Evolutionary conservation across 2,329 filamentous ascomycete genomes (phyloP), one percentile per base, ranked within the genome.

Genomic region (Parastagonospora nodorum): DNA sequence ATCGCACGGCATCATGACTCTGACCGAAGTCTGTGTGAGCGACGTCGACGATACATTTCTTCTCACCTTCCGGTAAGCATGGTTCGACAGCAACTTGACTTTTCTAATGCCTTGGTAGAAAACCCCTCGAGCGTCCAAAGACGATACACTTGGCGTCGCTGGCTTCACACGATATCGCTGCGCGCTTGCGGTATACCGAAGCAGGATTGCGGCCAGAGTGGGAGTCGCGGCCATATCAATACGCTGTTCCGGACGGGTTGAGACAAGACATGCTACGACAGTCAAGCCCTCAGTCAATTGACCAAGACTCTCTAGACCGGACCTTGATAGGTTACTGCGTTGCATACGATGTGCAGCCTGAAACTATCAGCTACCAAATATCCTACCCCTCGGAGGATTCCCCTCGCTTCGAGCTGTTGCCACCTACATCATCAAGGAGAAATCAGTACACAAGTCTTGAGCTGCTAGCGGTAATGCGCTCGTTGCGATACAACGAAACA

Each of bases 311-410:
- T 61, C 83, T 90, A 61, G 85, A 89, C 58, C 79, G 86, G 30
- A 89, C 87, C 1, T 71, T 90, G 29, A 83, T 83, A 41, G 87
- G 86, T 30, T 89, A 89, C 64, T 89, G 86, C 65, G 79, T 87
- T 36, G 86, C 85, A 15, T 90, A 89, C 66, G 82, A 84, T 50
- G 77, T 88, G 16, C 85, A 88, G 60, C 84, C 87, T 2, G 82
- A 82, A 10, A 87, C 86, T 48, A 86, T 90, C 31, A 67, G 70
- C 27, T 73, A 74, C 43, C 66, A 70, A 42, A 62, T 75, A 12
- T 72, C 71, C 6, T 74, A 73, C 53, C 70, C 71, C 2, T 43
- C 52, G 54, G 87, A 89, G 67, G 86, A 90, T 73, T 82, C 80
- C 28, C 87, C 87, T 5, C 82, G 83, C 31, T 90, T 90, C 64